Evolutionary conservation across 208 protist genomes (phyloP).

Genomic region (Ichthyophonus hoferi): DNA sequence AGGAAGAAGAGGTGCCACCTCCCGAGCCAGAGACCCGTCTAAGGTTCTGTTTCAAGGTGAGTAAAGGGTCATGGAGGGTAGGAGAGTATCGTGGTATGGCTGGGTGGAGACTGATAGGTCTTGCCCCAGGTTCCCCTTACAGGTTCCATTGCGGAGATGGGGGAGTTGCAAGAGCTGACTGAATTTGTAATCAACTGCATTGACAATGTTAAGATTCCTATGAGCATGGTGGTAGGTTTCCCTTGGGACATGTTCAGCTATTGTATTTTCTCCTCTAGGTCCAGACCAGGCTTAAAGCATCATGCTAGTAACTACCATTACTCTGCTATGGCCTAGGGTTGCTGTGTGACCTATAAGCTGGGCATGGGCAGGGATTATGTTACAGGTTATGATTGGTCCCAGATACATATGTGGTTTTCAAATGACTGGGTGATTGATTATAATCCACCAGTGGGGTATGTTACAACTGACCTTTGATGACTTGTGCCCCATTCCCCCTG

Average conservation of each 20-base stretch:
- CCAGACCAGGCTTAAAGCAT: background rate
- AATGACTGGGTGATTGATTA: too few relatives aligned
- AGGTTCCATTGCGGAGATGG: background rate
- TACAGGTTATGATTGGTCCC: background rate
- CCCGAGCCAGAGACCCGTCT: background rate
- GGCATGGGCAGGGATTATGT: background rate
- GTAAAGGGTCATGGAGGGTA: background rate
- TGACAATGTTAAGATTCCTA: background rate
- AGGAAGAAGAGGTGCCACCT: background rate
- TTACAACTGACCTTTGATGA: background rate
- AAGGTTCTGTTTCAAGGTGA: background rate
- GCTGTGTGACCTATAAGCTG: background rate
- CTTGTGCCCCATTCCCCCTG: too few relatives aligned
- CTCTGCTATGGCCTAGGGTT: background rate
- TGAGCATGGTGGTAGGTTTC: too few relatives aligned
- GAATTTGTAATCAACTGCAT: background rate
- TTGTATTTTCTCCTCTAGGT: background rate
- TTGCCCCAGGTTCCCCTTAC: background rate
- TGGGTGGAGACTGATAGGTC: background rate
- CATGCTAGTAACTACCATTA: background rate
- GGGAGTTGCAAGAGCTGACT: background rate
- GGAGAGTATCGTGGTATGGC: background rate
- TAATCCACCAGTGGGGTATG: too few relatives aligned
- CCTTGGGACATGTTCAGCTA: background rate
- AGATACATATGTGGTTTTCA: too few relatives aligned